Percentiles rank a stretch among this genome's conserved stretches.
phyloP scores from a whole-genome alignment of 495 filamentous ascomycete genomes.

The Penicillium arizonense region DNA sequence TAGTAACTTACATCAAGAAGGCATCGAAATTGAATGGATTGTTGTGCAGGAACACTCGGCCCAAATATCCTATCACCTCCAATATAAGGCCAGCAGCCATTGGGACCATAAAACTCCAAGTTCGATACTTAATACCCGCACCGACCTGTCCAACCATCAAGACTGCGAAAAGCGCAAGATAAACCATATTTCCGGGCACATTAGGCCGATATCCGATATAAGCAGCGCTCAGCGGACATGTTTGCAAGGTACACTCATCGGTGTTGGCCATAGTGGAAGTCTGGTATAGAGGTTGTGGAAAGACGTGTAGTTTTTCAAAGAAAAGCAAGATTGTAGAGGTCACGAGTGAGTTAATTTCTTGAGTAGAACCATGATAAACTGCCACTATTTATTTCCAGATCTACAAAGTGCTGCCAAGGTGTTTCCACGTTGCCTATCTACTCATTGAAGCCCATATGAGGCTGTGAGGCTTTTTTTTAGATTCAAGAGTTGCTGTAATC shows the following conservation, averaged over 20 bases:
- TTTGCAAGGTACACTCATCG: slow-evolving; percentile 31
- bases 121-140: slow-evolving; percentile 25
- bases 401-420: background rate
- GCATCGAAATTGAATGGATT: slow-evolving; percentile 34
- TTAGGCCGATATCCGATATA: slow-evolving; percentile 36
- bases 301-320: background rate
- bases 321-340: background rate
- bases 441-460: background rate
- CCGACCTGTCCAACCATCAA: slow-evolving; percentile 28
- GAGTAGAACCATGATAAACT: background rate
- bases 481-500: background rate
- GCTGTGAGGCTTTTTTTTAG: background rate
- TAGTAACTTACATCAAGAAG: slow-evolving; percentile 37
- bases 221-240: slow-evolving; percentile 30
- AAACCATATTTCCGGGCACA: slow-evolving; percentile 34
- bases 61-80: slow-evolving; percentile 41
- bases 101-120: slow-evolving; percentile 28
- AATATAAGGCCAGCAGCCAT: slow-evolving; percentile 27
- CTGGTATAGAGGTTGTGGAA: background rate
- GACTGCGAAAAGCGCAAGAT: slow-evolving; percentile 30
- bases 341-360: background rate
- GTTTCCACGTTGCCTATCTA: background rate
- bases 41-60: slow-evolving; percentile 35
- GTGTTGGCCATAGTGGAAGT: background rate
- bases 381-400: slow-evolving; percentile 1